Evolutionary conservation across 495 filamentous ascomycete genomes (phyloP).

Genomic region (Bacidia rubella): DNA sequence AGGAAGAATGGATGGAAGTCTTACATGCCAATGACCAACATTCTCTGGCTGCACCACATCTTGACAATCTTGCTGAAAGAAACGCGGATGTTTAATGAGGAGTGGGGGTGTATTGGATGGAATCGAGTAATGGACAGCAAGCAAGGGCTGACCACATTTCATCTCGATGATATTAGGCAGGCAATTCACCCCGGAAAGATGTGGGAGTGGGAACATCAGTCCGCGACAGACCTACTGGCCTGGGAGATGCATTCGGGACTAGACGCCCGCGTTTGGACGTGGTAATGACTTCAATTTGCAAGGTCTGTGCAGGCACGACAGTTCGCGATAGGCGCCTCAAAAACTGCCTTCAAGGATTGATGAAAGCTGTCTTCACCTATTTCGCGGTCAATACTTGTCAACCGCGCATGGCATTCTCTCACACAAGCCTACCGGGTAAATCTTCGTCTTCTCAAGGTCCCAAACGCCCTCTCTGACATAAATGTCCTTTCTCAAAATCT

Average conservation of each 20-base stretch:
- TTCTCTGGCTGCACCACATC: conserved; percentile 39
- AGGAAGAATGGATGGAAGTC: conserved; percentile 32
- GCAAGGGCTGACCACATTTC: not conserved
- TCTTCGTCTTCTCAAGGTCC: not conserved
- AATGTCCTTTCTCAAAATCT: not conserved
- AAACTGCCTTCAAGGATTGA: not conserved
- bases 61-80: conserved; percentile 30
- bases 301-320: not conserved
- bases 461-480: not conserved
- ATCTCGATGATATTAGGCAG: not conserved
- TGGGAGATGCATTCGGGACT: not conserved
- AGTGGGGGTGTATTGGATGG: not conserved
- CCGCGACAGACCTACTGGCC: not conserved
- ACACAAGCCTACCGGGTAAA: not conserved
- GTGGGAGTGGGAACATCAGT: not conserved
- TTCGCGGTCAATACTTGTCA: not conserved
- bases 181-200: not conserved
- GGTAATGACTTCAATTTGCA: not conserved
- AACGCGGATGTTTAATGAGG: not conserved
- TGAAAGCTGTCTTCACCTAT: not conserved
- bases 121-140: not conserved
- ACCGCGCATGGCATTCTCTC: not conserved
- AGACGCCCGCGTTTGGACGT: not conserved
- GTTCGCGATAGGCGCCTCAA: not conserved
- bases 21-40: conserved; percentile 35